Percentiles rank a stretch among this genome's conserved stretches.
Evolutionary conservation across 75 land plant genomes (phyloP).

Genomic region (Cryptomeria japonica): DNA sequence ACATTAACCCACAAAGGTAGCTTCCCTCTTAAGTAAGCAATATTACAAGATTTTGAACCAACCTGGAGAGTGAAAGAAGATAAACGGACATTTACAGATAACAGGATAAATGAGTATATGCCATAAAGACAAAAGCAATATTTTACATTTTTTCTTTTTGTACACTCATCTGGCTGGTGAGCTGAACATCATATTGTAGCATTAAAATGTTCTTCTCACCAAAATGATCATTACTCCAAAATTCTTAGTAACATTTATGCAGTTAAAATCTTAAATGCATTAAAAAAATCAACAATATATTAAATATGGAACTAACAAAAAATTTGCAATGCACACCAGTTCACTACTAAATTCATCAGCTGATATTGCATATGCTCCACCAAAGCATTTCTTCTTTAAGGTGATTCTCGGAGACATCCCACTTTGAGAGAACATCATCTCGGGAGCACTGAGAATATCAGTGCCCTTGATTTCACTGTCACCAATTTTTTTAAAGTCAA

Average conservation of each 20-base stretch:
- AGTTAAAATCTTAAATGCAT: not conserved
- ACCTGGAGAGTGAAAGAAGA: conserved; percentile 28
- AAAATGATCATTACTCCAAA: not conserved
- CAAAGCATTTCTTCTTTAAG: conserved; percentile 45
- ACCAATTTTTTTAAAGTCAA: not conserved
- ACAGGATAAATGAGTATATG: not conserved
- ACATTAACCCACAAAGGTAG: conserved; percentile 48
- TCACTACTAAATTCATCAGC: conserved; percentile 53
- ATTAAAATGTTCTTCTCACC: not conserved
- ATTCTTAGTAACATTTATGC: not conserved
- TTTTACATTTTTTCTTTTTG: not conserved
- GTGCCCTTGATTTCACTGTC: conserved; percentile 38
- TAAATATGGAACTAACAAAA: not conserved
- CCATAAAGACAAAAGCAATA: not conserved
- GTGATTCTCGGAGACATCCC: conserved; percentile 25
- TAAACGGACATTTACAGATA: not conserved
- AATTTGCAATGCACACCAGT: conserved; percentile 20
- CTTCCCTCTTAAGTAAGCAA: conserved; percentile 42
- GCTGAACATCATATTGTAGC: not conserved
- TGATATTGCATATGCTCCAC: conserved; percentile 44
- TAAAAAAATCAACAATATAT: not conserved
- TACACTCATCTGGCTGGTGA: not conserved
- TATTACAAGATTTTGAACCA: conserved; percentile 55
- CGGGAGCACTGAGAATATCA: conserved; percentile 21
- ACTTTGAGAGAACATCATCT: conserved; percentile 1